phyloP scores from a whole-genome alignment of 495 filamentous ascomycete genomes.

The Eremomyces bilateralis region DNA sequence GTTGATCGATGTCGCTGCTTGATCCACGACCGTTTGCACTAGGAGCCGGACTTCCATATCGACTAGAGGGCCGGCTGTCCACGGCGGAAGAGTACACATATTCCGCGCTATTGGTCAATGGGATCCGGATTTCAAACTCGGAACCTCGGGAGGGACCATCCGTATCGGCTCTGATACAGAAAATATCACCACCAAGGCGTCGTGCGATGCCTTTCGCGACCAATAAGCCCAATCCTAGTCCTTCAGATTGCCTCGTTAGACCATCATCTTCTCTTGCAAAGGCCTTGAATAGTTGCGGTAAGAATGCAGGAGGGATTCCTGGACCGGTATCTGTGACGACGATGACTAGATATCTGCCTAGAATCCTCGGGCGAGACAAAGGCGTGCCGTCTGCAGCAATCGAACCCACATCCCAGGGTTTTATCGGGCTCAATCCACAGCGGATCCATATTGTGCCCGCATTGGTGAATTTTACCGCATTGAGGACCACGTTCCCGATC shows the following conservation, averaged over 20 bases:
- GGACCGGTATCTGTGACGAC: conserved; percentile 47
- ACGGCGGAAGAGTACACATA: too few species aligned
- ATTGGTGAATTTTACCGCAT: conserved; percentile 66
- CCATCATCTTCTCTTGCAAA: conserved; percentile 55
- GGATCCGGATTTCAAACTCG: conserved; percentile 56
- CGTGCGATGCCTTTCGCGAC: conserved; percentile 58
- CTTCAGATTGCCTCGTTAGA: conserved; percentile 48
- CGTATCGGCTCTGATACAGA: conserved; percentile 45
- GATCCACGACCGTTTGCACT: not conserved
- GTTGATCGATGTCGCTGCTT: not conserved
- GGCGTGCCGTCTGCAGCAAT: too few species aligned
- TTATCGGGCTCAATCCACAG: too few species aligned
- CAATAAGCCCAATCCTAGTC: conserved; percentile 50
- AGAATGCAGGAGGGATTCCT: conserved; percentile 47
- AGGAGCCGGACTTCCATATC: conserved; percentile 16
- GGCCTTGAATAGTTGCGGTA: conserved; percentile 52
- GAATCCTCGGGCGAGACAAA: too few species aligned
- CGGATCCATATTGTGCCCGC: conserved; percentile 37
- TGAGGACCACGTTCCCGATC: conserved; percentile 52
- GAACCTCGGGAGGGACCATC: conserved; percentile 43
- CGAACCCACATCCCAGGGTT: too few species aligned
- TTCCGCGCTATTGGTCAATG: conserved; percentile 31
- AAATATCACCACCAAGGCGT: conserved; percentile 54
- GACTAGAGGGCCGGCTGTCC: conserved; percentile 15
- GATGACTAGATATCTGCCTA: conserved; percentile 39